Conservation (phyloP, 805 yeast genomes). For the Hanseniaspora guilliermondii region DNA sequence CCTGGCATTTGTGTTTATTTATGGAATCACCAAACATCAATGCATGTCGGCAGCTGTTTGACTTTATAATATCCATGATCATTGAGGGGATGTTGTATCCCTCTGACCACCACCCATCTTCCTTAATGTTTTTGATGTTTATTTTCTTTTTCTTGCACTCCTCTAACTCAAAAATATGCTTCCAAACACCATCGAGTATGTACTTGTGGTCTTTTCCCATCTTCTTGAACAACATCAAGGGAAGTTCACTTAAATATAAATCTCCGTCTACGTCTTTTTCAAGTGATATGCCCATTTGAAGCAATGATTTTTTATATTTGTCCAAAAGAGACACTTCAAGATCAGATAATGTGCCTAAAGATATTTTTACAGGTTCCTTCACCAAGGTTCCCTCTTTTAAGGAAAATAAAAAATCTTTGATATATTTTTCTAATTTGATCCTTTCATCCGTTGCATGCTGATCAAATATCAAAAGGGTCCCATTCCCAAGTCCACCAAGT, state of each 20-base stretch:
- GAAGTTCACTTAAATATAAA: constrained; percentile 33
- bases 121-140: background rate
- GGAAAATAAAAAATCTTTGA: constrained; percentile 28
- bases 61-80: constrained; percentile 39
- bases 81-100: constrained; percentile 38
- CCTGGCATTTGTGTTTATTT: constrained; percentile 32
- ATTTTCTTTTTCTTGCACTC: constrained; percentile 18
- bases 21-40: constrained; percentile 58
- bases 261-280: constrained; percentile 2
- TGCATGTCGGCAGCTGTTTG: constrained; percentile 57
- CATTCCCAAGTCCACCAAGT: constrained; percentile 27
- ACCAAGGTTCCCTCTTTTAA: background rate
- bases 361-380: background rate
- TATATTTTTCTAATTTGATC: constrained; percentile 42
- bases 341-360: constrained; percentile 17
- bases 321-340: constrained; percentile 28
- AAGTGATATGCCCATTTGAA: constrained; percentile 36
- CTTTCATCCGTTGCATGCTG: constrained; percentile 85
- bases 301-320: constrained; percentile 24
- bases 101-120: constrained; percentile 30
- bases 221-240: constrained; percentile 31
- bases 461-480: constrained; percentile 39
- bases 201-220: constrained; percentile 22
- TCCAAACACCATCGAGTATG: constrained; percentile 32
- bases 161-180: constrained; percentile 36